phyloP scores from a whole-genome alignment of 495 filamentous ascomycete genomes.

The Penicillium canescens region DNA sequence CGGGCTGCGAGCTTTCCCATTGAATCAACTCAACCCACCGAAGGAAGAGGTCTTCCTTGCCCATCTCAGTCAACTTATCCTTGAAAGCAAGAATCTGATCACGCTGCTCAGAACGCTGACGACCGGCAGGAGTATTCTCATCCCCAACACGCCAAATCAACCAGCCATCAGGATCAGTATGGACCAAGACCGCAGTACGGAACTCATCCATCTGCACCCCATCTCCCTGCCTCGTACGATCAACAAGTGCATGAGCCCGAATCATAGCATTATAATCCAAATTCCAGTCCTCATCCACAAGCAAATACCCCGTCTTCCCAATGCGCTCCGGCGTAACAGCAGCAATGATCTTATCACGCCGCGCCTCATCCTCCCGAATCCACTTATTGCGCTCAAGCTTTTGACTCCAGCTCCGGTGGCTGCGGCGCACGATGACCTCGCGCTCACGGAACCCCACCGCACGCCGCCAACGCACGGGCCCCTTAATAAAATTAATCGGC shows the following conservation, averaged over 20 bases:
- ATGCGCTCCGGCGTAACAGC: constrained; percentile 65
- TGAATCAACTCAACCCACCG: constrained; percentile 84
- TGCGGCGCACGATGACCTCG: constrained; percentile 75
- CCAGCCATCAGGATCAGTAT: constrained; percentile 67
- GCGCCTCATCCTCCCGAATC: constrained; percentile 48
- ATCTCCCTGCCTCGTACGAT: constrained; percentile 44
- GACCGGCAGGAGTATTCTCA: constrained; percentile 53
- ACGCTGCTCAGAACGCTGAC: constrained; percentile 42
- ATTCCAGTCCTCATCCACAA: constrained; percentile 78
- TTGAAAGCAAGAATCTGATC: constrained; percentile 70
- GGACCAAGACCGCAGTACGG: constrained; percentile 63
- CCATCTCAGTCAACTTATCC: constrained; percentile 65
- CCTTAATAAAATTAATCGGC: constrained; percentile 71
- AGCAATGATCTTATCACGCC: constrained; percentile 53
- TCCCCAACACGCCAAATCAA: constrained; percentile 55
- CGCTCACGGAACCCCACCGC: constrained; percentile 65
- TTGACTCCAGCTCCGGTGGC: constrained; percentile 43
- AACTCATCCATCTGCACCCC: constrained; percentile 53
- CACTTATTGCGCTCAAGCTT: constrained; percentile 41
- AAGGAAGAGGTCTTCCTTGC: constrained; percentile 83
- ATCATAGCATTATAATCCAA: constrained; percentile 78
- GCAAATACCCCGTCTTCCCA: constrained; percentile 74
- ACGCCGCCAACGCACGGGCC: constrained; percentile 68
- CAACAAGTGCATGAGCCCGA: constrained; percentile 61
- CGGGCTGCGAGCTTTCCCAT: constrained; percentile 72